Percentiles rank a stretch among this genome's conserved stretches.
Evolutionary conservation across 441 rosid species (phyloP).

Genomic region (Kokia cookei): DNA sequence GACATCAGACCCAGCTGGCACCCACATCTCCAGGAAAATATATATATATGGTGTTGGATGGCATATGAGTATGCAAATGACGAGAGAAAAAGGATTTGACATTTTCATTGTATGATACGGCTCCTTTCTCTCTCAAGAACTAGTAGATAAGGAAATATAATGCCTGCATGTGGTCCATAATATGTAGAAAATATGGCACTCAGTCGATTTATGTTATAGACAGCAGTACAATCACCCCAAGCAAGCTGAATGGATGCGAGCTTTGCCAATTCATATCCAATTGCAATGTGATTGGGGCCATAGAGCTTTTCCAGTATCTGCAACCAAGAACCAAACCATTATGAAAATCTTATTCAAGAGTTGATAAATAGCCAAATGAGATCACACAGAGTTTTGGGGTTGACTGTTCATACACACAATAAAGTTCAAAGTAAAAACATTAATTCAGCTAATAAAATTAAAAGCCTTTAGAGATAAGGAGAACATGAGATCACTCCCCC

Average conservation of each 20-base stretch:
- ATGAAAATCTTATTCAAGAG: not conserved
- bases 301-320: conserved; percentile 74
- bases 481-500: no score
- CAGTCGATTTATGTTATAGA: conserved; percentile 33
- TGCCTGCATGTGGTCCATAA: conserved; percentile 52
- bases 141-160: conserved; percentile 40
- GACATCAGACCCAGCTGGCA: no score
- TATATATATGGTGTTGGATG: no score
- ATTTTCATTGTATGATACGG: not conserved
- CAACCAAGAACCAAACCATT: conserved; percentile 7
- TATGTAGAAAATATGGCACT: conserved; percentile 37
- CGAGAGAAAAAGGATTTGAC: not conserved
- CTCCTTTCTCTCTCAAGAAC: conserved; percentile 29
- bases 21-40: no score
- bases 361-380: not conserved
- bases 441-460: no score
- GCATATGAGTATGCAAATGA: not conserved
- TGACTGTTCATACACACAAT: not conserved
- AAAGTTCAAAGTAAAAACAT: not conserved
- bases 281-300: conserved; percentile 52
- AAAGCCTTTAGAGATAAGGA: no score
- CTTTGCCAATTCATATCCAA: conserved; percentile 79
- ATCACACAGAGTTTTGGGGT: no score
- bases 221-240: conserved; percentile 32
- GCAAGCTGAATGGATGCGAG: conserved; percentile 60